Conservation (phyloP, 1,139 yeast genomes). For the Yamadazyma atmosphaerica region DNA sequence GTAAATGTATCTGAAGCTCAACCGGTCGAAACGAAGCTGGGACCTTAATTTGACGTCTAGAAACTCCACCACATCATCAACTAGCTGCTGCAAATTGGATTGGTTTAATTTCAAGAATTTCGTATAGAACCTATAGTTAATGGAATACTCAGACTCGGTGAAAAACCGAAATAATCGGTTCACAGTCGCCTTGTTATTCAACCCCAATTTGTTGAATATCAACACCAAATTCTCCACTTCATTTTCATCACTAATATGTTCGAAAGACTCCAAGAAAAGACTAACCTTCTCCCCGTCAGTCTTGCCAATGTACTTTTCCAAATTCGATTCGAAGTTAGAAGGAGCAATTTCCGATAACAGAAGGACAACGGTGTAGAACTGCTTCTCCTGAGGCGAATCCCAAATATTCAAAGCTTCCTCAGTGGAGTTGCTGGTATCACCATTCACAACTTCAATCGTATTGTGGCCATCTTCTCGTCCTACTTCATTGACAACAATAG, state of each 20-base stretch:
- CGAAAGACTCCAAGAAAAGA: constrained; percentile 46
- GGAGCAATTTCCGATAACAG: constrained; percentile 9
- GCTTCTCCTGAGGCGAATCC: constrained; percentile 64
- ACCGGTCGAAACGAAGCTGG: constrained; percentile 51
- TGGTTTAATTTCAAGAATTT: constrained; percentile 68
- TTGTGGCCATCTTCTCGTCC: constrained; percentile 17
- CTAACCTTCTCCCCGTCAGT: constrained; percentile 48
- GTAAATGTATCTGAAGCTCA: constrained; percentile 57
- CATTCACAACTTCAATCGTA: constrained; percentile 29
- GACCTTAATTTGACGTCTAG: constrained; percentile 63
- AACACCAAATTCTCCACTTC: constrained; percentile 58
- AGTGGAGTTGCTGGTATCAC: constrained; percentile 24
- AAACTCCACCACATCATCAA: constrained; percentile 54
- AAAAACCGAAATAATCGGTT: constrained; percentile 61
- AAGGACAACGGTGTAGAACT: constrained; percentile 54
- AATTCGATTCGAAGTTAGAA: not conserved
- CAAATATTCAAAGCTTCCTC: constrained; percentile 38
- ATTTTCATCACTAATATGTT: constrained; percentile 43
- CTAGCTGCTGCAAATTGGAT: constrained; percentile 48
- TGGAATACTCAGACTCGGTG: constrained; percentile 45
- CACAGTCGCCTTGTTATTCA: constrained; percentile 75
- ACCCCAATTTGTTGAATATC: constrained; percentile 50
- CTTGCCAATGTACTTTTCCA: constrained; percentile 7
- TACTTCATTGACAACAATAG: constrained; percentile 17
- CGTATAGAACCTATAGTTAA: constrained; percentile 52